Percentiles rank a stretch among this genome's conserved stretches.
Conservation (phyloP, 352 stramenopile genomes). For the Phytophthora sansomeana region DNA sequence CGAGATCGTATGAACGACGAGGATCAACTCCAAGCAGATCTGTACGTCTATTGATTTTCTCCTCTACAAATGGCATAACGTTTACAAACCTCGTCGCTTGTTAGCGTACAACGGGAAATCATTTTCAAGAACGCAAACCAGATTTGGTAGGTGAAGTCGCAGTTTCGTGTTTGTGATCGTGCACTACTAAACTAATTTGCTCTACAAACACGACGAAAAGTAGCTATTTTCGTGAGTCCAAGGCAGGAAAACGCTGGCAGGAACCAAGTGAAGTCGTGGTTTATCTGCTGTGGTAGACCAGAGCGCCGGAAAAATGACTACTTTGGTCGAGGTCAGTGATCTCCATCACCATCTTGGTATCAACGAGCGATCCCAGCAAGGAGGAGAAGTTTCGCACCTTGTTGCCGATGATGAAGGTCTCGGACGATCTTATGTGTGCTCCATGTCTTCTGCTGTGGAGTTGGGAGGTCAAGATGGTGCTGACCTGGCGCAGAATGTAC, state of each 20-base stretch:
- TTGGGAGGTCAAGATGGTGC: slow-evolving; percentile 31
- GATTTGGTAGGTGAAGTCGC: not conserved
- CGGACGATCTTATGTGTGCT: slow-evolving; percentile 43
- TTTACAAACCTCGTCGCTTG: not conserved
- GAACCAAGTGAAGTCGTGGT: not conserved
- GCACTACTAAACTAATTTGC: not conserved
- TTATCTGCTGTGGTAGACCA: no score
- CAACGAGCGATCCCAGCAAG: not conserved
- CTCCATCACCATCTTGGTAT: not conserved
- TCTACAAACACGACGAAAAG: not conserved
- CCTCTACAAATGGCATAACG: not conserved
- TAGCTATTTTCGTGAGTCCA: not conserved
- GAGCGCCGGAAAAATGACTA: slow-evolving; percentile 9
- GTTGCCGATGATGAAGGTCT: slow-evolving; percentile 21
- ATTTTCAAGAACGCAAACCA: not conserved
- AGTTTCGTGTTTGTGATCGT: not conserved
- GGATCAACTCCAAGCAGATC: not conserved
- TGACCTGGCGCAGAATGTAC: slow-evolving; percentile 45
- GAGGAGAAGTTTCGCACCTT: not conserved
- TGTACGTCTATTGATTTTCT: not conserved
- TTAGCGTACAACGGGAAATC: not conserved
- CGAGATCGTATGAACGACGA: not conserved
- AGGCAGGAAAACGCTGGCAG: not conserved
- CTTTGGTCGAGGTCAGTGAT: slow-evolving; percentile 8
- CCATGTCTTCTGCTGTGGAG: slow-evolving; percentile 43